These are phyloP conservation scores for Rhodomyrtus psidioides DNA, from an alignment of 441 rosid species.

Conservation along the genomic window DNA sequence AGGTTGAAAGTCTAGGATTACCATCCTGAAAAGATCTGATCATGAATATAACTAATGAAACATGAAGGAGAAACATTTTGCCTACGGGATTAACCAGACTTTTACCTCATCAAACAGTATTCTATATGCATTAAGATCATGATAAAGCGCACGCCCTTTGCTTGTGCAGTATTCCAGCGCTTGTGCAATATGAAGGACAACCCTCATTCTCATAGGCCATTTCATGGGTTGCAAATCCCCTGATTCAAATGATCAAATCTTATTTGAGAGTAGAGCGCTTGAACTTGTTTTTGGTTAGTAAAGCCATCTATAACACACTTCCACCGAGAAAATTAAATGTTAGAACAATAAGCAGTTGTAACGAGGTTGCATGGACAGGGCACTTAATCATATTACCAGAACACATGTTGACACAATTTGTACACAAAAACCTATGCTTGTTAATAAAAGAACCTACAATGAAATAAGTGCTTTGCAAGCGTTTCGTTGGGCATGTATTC, in stretches of 20 bases:
- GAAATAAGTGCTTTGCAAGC: slow-evolving; percentile 67
- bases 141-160: slow-evolving; percentile 85
- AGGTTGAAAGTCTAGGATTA: slow-evolving; percentile 63
- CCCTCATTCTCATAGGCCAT: slow-evolving; percentile 93
- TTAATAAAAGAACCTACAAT: slow-evolving; percentile 33
- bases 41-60: background rate
- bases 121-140: slow-evolving; percentile 89
- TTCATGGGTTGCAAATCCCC: slow-evolving; percentile 96
- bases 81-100: background rate
- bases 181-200: slow-evolving; percentile 83
- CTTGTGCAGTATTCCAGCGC: slow-evolving; percentile 79
- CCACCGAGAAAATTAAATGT: background rate
- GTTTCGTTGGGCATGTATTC: slow-evolving; percentile 67
- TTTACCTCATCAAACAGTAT: slow-evolving; percentile 82
- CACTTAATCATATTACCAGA: background rate
- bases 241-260: slow-evolving; percentile 8
- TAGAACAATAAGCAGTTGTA: background rate
- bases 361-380: background rate
- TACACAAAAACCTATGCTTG: background rate
- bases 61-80: background rate
- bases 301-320: background rate
- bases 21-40: slow-evolving; percentile 37
- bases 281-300: background rate
- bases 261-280: background rate
- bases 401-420: background rate